Conservation (phyloP, 148 eudicot species). For the Bassia scoparia region DNA sequence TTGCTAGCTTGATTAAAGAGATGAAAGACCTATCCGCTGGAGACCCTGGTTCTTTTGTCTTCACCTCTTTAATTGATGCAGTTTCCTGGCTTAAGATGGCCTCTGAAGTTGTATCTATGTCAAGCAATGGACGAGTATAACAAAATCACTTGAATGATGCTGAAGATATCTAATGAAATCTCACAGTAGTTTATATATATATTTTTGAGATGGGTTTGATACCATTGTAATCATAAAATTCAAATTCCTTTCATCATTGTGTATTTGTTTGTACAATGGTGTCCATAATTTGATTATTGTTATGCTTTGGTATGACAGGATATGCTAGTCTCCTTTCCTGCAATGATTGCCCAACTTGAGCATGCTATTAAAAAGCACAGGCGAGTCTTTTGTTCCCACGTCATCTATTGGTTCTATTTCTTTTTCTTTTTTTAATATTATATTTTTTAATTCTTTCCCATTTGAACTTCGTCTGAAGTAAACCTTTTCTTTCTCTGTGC, state of each 20-base stretch:
- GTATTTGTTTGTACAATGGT: not conserved
- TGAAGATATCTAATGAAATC: constrained; percentile 51
- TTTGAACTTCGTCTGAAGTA: not conserved
- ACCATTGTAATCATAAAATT: not conserved
- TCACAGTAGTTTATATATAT: constrained; percentile 45
- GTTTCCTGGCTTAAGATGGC: constrained; percentile 73
- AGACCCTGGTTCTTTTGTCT: constrained; percentile 37
- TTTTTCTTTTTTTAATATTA: too few species aligned
- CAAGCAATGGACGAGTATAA: constrained; percentile 34
- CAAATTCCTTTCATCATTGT: not conserved
- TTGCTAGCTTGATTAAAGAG: constrained; percentile 50
- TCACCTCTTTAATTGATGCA: constrained; percentile 52
- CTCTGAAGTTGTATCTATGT: constrained; percentile 42
- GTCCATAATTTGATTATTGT: constrained; percentile 2
- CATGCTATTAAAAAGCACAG: constrained; percentile 57
- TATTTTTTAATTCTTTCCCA: not conserved
- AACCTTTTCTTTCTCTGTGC: not conserved
- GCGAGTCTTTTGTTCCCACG: constrained; percentile 42
- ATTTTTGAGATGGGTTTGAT: not conserved
- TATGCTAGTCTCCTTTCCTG: constrained; percentile 47
- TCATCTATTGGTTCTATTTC: not conserved
- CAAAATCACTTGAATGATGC: constrained; percentile 50
- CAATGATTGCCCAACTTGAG: constrained; percentile 44
- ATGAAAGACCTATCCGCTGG: constrained; percentile 42
- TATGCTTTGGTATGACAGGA: constrained; percentile 41